These are phyloP conservation scores for Lachancea kluyveri DNA, from an alignment of 805 yeast species.

Conservation along the genomic window DNA sequence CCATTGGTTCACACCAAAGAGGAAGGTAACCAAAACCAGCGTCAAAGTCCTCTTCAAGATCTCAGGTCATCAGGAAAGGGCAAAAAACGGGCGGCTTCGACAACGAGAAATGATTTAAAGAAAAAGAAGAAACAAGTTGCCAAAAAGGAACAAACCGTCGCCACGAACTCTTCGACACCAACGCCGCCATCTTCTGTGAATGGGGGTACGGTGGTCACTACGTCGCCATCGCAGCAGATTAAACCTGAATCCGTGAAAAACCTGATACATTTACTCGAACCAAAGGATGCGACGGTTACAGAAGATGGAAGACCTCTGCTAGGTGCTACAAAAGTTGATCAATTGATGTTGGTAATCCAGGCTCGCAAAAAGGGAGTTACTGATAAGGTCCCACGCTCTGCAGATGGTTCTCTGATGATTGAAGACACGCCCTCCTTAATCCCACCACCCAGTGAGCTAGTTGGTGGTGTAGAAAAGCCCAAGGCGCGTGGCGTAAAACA, in stretches of 20 bases:
- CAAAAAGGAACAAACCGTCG: neutral
- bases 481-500: slow-evolving; percentile 38
- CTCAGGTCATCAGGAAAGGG: too few species aligned
- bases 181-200: neutral
- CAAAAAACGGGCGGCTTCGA: too few species aligned
- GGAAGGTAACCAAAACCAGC: too few species aligned
- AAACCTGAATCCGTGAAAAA: slow-evolving; percentile 5
- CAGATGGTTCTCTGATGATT: slow-evolving; percentile 58
- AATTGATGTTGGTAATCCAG: slow-evolving; percentile 83
- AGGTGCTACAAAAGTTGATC: slow-evolving; percentile 89
- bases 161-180: too few species aligned
- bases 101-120: too few species aligned
- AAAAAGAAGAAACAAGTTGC: slow-evolving; percentile 1
- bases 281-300: slow-evolving; percentile 6
- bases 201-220: neutral
- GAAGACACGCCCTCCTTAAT: slow-evolving; percentile 45
- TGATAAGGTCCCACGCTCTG: slow-evolving; percentile 55
- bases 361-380: slow-evolving; percentile 75
- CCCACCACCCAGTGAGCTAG: slow-evolving; percentile 57
- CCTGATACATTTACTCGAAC: slow-evolving; percentile 3
- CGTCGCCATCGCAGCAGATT: neutral
- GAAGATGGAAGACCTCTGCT: slow-evolving; percentile 65
- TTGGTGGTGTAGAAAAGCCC: slow-evolving; percentile 77
- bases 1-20: too few species aligned
- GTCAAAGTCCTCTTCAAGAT: too few species aligned